phyloP scores from a whole-genome alignment of 1,284 basidiomycete species.

The Vanrija sp. region DNA sequence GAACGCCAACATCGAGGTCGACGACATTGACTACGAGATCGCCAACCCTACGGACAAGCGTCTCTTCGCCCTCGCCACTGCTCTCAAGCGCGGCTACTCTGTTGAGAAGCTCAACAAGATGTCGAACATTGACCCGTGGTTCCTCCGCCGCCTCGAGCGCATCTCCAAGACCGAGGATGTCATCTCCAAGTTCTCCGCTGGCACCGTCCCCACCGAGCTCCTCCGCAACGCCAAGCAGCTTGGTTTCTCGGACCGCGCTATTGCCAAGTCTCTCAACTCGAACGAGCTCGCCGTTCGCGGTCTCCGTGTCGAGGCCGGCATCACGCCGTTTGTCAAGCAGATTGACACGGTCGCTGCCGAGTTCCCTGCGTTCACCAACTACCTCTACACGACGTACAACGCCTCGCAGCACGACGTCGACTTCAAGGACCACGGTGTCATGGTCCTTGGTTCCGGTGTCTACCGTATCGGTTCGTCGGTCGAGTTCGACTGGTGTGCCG shows the following conservation, averaged over 20 bases:
- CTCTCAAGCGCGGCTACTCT: slow-evolving; percentile 88
- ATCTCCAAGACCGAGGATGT: slow-evolving; percentile 74
- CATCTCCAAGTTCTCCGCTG: slow-evolving; percentile 63
- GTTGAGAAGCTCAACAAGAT: slow-evolving; percentile 96
- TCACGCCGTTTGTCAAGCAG: slow-evolving; percentile 93
- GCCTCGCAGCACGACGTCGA: slow-evolving; percentile 84
- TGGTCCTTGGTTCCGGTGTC: slow-evolving; percentile 96
- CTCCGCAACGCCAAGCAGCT: slow-evolving; percentile 87
- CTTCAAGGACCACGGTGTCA: slow-evolving; percentile 88
- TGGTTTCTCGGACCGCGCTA: slow-evolving; percentile 91
- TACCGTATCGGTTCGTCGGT: slow-evolving; percentile 98
- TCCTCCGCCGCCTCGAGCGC: slow-evolving; percentile 81
- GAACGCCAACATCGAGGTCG: slow-evolving; percentile 55
- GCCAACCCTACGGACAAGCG: slow-evolving; percentile 69
- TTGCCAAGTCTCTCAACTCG: slow-evolving; percentile 68
- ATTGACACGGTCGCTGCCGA: slow-evolving; percentile 99
- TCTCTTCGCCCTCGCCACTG: slow-evolving; percentile 93
- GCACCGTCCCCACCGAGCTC: slow-evolving; percentile 62
- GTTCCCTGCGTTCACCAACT: slow-evolving; percentile 98
- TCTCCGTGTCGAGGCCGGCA: slow-evolving; percentile 75
- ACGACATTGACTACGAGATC: slow-evolving; percentile 78
- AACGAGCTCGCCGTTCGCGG: slow-evolving; percentile 60
- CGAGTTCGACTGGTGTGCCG: slow-evolving; percentile 99
- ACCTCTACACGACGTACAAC: slow-evolving; percentile 97
- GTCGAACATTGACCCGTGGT: slow-evolving; percentile 98